A percentile compares a stretch with the other conserved stretches of the same genome.
These are phyloP conservation scores for Alternaria triticimaculans DNA, from an alignment of 2,329 filamentous ascomycete species.

Conservation along the genomic window DNA sequence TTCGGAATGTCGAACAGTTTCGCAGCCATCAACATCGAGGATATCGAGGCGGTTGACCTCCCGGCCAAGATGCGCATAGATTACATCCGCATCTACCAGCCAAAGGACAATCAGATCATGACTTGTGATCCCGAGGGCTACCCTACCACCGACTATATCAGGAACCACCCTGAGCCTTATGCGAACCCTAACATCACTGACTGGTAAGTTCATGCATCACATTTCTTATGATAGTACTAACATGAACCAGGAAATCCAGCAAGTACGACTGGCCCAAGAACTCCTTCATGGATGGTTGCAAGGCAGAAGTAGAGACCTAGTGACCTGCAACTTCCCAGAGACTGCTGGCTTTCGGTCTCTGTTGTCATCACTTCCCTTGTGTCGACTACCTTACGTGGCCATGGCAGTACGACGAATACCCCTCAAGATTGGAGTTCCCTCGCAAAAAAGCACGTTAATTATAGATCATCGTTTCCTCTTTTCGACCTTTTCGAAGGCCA, in stretches of 20 bases:
- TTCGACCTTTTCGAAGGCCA: conserved; percentile 17
- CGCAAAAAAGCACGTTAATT: conserved; percentile 39
- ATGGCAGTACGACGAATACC: conserved; percentile 37
- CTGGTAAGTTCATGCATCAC: conserved; percentile 57
- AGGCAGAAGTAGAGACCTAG: conserved; percentile 22
- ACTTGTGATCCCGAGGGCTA: conserved; percentile 74
- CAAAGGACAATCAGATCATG: conserved; percentile 62
- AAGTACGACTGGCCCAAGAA: conserved; percentile 68
- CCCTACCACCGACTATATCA: conserved; percentile 72
- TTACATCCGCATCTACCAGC: conserved; percentile 74
- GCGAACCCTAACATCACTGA: conserved; percentile 68
- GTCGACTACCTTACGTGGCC: conserved; percentile 35
- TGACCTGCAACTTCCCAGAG: conserved; percentile 10
- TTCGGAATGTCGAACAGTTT: conserved; percentile 74
- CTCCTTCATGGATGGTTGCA: conserved; percentile 65
- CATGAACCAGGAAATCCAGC: conserved; percentile 51
- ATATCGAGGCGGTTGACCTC: conserved; percentile 56
- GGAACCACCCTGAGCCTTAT: conserved; percentile 66
- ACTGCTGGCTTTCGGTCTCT: conserved; percentile 27
- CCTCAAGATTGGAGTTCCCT: conserved; percentile 23
- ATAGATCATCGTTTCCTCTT: conserved; percentile 32
- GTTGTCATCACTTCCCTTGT: conserved; percentile 20
- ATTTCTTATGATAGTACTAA: conserved; percentile 13
- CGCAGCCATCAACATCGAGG: conserved; percentile 65
- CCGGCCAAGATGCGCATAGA: conserved; percentile 72